phyloP scores from a whole-genome alignment of 805 yeast genomes.

The Schizosaccharomyces japonicus region DNA sequence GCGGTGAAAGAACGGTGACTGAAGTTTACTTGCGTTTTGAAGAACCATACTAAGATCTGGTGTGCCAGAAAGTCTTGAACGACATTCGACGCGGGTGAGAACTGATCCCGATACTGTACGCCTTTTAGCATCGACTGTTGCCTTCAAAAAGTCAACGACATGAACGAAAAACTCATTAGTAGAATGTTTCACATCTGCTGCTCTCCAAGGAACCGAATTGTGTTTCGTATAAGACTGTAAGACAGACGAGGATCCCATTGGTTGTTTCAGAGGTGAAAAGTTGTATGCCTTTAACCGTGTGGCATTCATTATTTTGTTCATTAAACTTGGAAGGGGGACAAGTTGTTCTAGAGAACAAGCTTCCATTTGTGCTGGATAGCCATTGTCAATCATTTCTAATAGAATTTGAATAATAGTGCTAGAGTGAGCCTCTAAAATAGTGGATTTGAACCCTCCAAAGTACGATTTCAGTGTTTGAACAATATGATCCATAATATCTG shows the following conservation, averaged over 20 bases:
- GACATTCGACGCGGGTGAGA: conserved; percentile 38
- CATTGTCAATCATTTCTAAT: conserved; percentile 58
- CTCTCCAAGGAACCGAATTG: conserved; percentile 51
- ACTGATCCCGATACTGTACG: conserved; percentile 16
- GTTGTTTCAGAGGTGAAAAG: conserved; percentile 4
- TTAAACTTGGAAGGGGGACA: conserved; percentile 38
- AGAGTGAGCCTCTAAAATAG: conserved; percentile 40
- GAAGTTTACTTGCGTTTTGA: conserved; percentile 11
- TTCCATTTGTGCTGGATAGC: conserved; percentile 51
- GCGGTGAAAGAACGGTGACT: conserved; percentile 39
- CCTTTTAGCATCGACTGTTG: conserved; percentile 17
- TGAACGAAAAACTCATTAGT: conserved; percentile 76
- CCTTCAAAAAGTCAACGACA: conserved; percentile 38
- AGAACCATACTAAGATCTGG: conserved; percentile 46
- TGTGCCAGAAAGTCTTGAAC: conserved; percentile 48
- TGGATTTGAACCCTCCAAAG: conserved; percentile 26
- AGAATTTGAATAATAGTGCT: conserved; percentile 49
- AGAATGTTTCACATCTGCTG: conserved; percentile 40
- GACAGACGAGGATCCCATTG: conserved; percentile 3
- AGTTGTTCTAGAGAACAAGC: conserved; percentile 42
- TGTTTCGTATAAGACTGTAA: conserved; percentile 8
- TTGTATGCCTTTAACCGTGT: conserved; percentile 13
- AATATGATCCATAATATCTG: not conserved
- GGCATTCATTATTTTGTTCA: conserved; percentile 27
- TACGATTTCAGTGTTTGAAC: conserved; percentile 15